phyloP scores from a whole-genome alignment of 768 basidiomycete genomes.

The Myochromella boudieri region DNA sequence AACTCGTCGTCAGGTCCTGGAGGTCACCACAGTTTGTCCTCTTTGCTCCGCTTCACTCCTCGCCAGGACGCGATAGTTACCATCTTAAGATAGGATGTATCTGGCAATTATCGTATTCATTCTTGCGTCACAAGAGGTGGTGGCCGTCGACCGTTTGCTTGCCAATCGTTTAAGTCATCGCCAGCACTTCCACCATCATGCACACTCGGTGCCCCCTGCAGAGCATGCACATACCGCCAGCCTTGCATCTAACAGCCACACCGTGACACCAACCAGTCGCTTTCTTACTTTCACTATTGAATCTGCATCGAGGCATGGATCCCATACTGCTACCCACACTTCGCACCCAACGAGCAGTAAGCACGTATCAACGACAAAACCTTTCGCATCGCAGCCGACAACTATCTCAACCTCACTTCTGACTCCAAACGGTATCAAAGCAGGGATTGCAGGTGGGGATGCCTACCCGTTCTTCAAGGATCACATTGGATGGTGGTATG shows the following conservation, averaged over 20 bases:
- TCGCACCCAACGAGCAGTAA: background rate
- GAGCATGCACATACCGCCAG: background rate
- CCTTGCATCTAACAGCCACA: background rate
- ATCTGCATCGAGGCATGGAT: background rate
- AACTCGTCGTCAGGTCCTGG: background rate
- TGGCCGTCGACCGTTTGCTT: conserved; percentile 13
- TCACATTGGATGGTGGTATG: conserved; percentile 52
- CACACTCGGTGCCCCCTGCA: background rate
- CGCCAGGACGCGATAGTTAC: background rate
- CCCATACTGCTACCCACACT: background rate
- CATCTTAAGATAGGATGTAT: background rate
- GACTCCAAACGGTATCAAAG: conserved; percentile 44
- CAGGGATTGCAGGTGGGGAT: conserved; percentile 46
- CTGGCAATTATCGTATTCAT: conserved; percentile 11
- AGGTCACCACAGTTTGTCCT: background rate
- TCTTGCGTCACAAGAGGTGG: conserved; percentile 15
- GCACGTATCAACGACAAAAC: background rate
- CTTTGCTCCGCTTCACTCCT: conserved; percentile 1
- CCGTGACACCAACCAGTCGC: background rate
- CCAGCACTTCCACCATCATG: conserved; percentile 4
- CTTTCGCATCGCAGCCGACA: conserved; percentile 6
- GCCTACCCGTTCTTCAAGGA: conserved; percentile 36
- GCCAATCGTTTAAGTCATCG: conserved; percentile 14
- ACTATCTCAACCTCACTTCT: conserved; percentile 19
- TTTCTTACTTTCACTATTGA: conserved; percentile 5